Evolutionary conservation across 768 basidiomycete species (phyloP).

Genomic region (Hydnomerulius pinastri): DNA sequence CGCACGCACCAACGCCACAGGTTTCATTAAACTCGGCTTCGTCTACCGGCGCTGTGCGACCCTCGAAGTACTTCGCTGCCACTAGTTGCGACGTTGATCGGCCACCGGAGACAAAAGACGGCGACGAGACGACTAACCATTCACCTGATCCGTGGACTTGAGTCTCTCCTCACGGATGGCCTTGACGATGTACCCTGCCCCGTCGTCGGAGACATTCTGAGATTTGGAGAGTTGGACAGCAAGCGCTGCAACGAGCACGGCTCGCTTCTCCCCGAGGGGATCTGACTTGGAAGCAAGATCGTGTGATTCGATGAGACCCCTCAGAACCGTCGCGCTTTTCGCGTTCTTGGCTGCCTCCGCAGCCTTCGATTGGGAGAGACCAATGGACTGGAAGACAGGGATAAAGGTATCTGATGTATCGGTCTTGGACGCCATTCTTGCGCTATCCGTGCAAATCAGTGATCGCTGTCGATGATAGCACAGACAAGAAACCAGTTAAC

Average conservation of each 20-base stretch:
- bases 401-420: constrained; percentile 14
- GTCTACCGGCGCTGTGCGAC: constrained; percentile 60
- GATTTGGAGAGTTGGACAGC: constrained; percentile 63
- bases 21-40: constrained; percentile 69
- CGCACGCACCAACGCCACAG: constrained; percentile 83
- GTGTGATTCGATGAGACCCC: constrained; percentile 64
- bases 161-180: constrained; percentile 73
- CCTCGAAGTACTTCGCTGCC: constrained; percentile 74
- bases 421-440: constrained; percentile 11
- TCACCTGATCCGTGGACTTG: constrained; percentile 83
- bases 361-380: constrained; percentile 75
- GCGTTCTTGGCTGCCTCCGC: constrained; percentile 79
- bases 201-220: constrained; percentile 46
- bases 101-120: neutral
- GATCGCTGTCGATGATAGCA: neutral
- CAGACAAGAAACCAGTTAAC: neutral
- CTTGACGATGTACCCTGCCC: constrained; percentile 62
- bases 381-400: constrained; percentile 72
- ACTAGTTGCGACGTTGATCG: constrained; percentile 10
- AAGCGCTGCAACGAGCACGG: constrained; percentile 66
- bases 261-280: constrained; percentile 77
- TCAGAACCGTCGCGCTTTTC: constrained; percentile 72
- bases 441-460: neutral
- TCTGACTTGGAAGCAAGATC: constrained; percentile 37
- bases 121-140: constrained; percentile 52